Evolutionary conservation across 208 protist species (phyloP).

Genomic region (Histomonas meleagridis): DNA sequence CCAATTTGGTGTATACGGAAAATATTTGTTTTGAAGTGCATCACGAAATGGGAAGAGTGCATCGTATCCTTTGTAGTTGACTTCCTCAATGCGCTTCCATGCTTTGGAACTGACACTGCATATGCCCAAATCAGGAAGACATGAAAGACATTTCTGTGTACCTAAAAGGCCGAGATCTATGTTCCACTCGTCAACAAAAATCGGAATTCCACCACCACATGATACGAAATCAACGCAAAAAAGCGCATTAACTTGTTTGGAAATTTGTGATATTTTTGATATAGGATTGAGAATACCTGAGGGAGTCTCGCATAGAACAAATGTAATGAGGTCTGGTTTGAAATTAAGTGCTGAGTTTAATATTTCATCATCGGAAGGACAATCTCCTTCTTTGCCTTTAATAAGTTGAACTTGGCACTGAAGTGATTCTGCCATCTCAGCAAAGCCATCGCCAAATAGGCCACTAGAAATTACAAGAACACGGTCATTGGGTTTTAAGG

Average conservation of each 20-base stretch:
- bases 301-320: slow-evolving; percentile 34
- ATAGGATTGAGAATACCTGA: slow-evolving; percentile 24
- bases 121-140: neutral
- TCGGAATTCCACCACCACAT: neutral
- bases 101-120: neutral
- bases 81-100: slow-evolving; percentile 12
- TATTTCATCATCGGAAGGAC: neutral
- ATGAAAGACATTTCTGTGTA: slow-evolving; percentile 9
- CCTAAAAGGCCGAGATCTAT: slow-evolving; percentile 36
- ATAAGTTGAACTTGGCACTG: neutral
- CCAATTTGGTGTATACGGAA: slow-evolving; percentile 35
- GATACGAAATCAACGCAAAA: slow-evolving; percentile 37
- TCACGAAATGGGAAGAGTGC: neutral
- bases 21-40: neutral
- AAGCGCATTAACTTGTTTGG: slow-evolving; percentile 27
- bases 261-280: neutral
- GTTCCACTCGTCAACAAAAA: neutral
- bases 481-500: neutral
- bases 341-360: neutral
- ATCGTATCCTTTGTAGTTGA: slow-evolving; percentile 35
- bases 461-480: slow-evolving; percentile 23
- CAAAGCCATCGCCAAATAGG: slow-evolving; percentile 31
- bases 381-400: neutral
- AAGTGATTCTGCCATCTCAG: neutral
- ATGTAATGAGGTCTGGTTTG: slow-evolving; percentile 17